phyloP scores from a whole-genome alignment of 208 protist genomes.

The Porcisia deanei region DNA sequence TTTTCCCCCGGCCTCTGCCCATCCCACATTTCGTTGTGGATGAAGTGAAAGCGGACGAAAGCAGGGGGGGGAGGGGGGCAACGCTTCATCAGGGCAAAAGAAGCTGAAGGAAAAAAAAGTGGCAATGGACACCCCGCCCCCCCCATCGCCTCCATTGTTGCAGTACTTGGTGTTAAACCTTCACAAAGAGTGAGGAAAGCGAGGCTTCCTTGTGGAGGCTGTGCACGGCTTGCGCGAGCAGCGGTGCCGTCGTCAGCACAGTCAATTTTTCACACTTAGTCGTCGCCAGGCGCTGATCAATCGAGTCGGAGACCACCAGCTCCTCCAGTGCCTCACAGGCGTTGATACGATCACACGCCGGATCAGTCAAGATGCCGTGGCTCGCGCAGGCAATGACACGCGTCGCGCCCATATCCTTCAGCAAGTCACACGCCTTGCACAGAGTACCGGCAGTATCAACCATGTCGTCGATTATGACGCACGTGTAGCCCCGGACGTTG shows the following conservation, averaged over 20 bases:
- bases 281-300: constrained; percentile 63
- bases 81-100: not conserved
- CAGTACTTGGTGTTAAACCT: constrained; percentile 26
- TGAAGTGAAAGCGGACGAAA: too few species aligned
- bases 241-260: constrained; percentile 85
- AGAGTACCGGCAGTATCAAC: constrained; percentile 97
- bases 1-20: too few species aligned
- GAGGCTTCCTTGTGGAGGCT: constrained; percentile 85
- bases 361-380: constrained; percentile 95
- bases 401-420: constrained; percentile 91
- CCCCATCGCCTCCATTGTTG: not conserved
- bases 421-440: constrained; percentile 87
- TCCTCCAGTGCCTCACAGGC: constrained; percentile 86
- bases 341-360: constrained; percentile 91
- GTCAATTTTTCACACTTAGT: constrained; percentile 86
- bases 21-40: too few species aligned
- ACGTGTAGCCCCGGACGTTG: constrained; percentile 93
- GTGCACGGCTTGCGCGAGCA: constrained; percentile 88
- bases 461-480: constrained; percentile 98
- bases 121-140: not conserved
- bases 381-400: constrained; percentile 94
- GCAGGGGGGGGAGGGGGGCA: not conserved
- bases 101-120: too few species aligned
- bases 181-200: constrained; percentile 82
- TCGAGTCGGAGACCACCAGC: constrained; percentile 93